phyloP scores from a whole-genome alignment of 495 filamentous ascomycete genomes.

The Sordaria brevicollis region DNA sequence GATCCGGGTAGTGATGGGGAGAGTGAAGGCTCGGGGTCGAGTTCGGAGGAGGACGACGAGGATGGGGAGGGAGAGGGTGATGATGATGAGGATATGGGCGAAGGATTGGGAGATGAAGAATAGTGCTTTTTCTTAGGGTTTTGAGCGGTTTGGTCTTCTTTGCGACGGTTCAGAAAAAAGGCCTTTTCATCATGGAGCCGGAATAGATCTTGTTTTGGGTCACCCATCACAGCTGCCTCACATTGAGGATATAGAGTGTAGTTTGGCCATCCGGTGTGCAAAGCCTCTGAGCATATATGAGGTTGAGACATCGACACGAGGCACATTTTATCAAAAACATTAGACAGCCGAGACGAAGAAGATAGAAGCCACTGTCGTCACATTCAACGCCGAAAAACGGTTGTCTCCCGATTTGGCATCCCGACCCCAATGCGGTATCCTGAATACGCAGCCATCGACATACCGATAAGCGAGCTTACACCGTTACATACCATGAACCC shows the following conservation, averaged over 20 bases:
- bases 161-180: not conserved
- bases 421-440: not conserved
- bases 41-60: slow-evolving; percentile 37
- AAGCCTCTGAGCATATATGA: not conserved
- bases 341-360: not conserved
- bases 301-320: no score
- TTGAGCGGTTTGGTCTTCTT: not conserved
- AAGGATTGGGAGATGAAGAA: slow-evolving; percentile 14
- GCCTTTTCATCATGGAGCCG: not conserved
- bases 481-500: not conserved
- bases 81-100: slow-evolving; percentile 37
- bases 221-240: not conserved
- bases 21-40: slow-evolving; percentile 57
- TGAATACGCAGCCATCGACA: not conserved
- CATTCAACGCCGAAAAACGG: not conserved
- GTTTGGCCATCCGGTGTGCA: not conserved
- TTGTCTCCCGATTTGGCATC: not conserved
- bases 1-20: slow-evolving; percentile 69
- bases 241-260: not conserved
- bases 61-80: slow-evolving; percentile 40
- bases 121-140: not conserved
- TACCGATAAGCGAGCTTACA: not conserved
- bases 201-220: not conserved
- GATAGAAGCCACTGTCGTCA: not conserved
- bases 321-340: no score